Evolutionary conservation across 768 basidiomycete genomes (phyloP), one percentile per base, ranked within the genome.

Genomic region (Macrolepiota fuliginosa): DNA sequence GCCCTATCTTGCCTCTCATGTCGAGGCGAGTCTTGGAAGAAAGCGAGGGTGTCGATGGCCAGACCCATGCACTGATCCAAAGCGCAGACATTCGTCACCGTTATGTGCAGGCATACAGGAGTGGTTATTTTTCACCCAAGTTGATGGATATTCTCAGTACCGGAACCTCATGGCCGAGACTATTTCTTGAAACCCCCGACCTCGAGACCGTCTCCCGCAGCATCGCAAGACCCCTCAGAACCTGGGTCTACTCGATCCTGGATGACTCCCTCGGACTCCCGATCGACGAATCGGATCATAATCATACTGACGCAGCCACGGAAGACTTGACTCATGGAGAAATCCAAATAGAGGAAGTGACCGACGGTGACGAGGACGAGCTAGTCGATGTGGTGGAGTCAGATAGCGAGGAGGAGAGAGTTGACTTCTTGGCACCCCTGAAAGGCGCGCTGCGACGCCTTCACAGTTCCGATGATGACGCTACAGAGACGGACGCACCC

Each of bases 111-210:
- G 89, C 89, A 0, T 93, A 88, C 71, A 79, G 90, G 55, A 69
- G 67, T 1, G 91, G 90, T 3, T 69, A 71, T 0, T 71, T 93
- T 19, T 76, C 83, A 17, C 82, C 88, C 1, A 80, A 82, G 62
- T 72, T 84, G 29, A 70, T 88, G 69, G 88, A 92, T 64, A 69
- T 81, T 4, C 70, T 92, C 56, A 83, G 73, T 59, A 85, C 88
- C 0, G 83, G 81, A 17, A 85, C 89, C 0, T 86, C 78, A 61
- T 93, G 90, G 89, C 85, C 89, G 4, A 76, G 79, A 36, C 69
- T 87, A n/a, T 92, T 91, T 70, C 79, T 94, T 19, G 92, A 94
- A 63, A 82, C 86, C 65, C 92, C 92, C 0, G 91, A 94, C 70
- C 54, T 81, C 32, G 89, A 91, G 69, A 84, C 84, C 0, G 87